phyloP scores from a whole-genome alignment of 371 early-diverging fungal species.

The Globomyces sp. region DNA sequence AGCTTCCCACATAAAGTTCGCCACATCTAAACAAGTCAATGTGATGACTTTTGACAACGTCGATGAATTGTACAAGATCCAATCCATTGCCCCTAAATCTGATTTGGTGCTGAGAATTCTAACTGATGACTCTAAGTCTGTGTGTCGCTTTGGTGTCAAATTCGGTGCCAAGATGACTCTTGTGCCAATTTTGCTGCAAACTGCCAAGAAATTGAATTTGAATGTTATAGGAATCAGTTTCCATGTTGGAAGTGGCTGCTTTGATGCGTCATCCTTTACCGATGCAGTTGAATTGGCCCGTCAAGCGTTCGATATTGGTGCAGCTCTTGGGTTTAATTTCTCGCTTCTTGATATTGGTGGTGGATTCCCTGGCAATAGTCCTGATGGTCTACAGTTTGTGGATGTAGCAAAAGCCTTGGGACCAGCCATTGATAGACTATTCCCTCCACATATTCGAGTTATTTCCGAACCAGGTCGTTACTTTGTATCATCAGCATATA shows the following conservation, averaged over 20 bases:
- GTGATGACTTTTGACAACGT: conserved; percentile 98
- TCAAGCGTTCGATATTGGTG: conserved; percentile 82
- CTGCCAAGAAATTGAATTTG: conserved; percentile 77
- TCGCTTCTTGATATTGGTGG: conserved; percentile 93
- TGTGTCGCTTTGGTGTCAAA: conserved; percentile 93
- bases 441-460: conserved; percentile 79
- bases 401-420: conserved; percentile 80
- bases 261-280: conserved; percentile 82
- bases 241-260: conserved; percentile 96
- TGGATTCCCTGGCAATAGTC: conserved; percentile 92
- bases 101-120: conserved; percentile 89
- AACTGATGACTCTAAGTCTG: conserved; percentile 89
- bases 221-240: conserved; percentile 77
- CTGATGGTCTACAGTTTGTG: conserved; percentile 73
- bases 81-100: conserved; percentile 75
- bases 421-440: conserved; percentile 73
- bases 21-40: conserved; percentile 69
- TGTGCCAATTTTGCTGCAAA: conserved; percentile 65
- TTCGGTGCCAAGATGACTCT: conserved; percentile 86
- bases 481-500: conserved; percentile 91
- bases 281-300: conserved; percentile 88
- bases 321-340: conserved; percentile 71
- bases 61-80: conserved; percentile 94
- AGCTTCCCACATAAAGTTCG: conserved; percentile 86
- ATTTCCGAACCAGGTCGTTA: conserved; percentile 98